Evolutionary conservation across 169 alveolate species (phyloP).

Genomic region (Babesia microti): DNA sequence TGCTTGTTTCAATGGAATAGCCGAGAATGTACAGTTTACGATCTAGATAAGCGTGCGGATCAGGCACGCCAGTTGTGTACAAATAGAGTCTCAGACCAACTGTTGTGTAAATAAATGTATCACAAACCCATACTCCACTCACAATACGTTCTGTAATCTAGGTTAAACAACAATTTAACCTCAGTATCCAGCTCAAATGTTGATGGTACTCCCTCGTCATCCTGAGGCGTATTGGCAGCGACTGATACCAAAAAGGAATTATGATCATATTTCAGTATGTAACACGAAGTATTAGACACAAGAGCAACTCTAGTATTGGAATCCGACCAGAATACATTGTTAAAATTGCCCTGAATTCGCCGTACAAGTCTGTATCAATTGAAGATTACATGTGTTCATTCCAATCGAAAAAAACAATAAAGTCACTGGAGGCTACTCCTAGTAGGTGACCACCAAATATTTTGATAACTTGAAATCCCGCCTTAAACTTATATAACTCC

Average conservation of each 20-base stretch:
- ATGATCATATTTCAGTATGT: conserved; percentile 40
- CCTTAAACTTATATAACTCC: conserved; percentile 69
- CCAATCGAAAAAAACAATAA: conserved; percentile 91
- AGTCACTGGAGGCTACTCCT: conserved; percentile 77
- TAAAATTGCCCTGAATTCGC: conserved; percentile 24
- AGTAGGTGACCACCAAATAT: conserved; percentile 79
- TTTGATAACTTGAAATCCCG: conserved; percentile 64
- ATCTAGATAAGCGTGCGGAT: conserved; percentile 63
- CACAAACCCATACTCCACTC: conserved; percentile 72
- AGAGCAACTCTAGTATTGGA: conserved; percentile 48
- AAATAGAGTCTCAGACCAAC: conserved; percentile 56
- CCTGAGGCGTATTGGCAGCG: neutral
- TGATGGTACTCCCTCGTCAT: conserved; percentile 24
- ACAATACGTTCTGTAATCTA: conserved; percentile 51
- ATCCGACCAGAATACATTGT: conserved; percentile 57
- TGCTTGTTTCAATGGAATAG: conserved; percentile 57
- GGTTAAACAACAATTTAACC: no score
- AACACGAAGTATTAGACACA: conserved; percentile 41
- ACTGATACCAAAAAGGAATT: conserved; percentile 3
- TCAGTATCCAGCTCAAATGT: conserved; percentile 51
- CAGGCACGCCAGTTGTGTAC: conserved; percentile 63
- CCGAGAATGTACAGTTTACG: conserved; percentile 62
- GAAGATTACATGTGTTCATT: conserved; percentile 57
- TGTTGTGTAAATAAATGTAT: conserved; percentile 62
- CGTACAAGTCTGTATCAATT: conserved; percentile 16